Evolutionary conservation across 2,329 filamentous ascomycete species (phyloP), one percentile per base, ranked within the genome.

Genomic region (Cordyceps farinosa): DNA sequence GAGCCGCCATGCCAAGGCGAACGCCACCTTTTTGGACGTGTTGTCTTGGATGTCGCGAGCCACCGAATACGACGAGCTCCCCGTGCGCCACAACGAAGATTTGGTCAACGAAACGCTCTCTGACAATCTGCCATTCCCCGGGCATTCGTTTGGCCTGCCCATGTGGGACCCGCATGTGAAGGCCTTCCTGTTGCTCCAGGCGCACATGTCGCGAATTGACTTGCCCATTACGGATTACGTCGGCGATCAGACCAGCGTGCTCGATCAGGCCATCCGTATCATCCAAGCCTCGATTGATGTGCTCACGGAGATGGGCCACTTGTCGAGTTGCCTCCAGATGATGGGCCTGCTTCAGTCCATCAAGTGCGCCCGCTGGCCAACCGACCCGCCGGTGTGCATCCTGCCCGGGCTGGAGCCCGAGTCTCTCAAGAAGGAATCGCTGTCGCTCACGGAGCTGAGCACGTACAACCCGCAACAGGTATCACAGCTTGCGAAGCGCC

Each of bases 111-210:
- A 86, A 4, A 92, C 97, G 69, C 82, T 99, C 3, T 92, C 92
- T 7, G 86, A 87, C 64, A 92, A 92, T 66, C 80, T 99, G 1
- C 91, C 92, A 0, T 82, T 85, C 65, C 77, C 82, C 0, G 84
- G 81, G 5, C 77, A 77, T 22, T 75, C 78, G 4, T 86, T 95
- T 59, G 88, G 87, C 10, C 79, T 97, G 47, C 94, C 94, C 1
- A 90, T 99, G 88, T 99, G 95, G 95, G 95, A 99, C 78, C 95
- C 95, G 0, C 95, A 99, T 73, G 92, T 98, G 72, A 99, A 99
- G 76, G 88, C 95, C 0, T 98, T 97, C 79, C 79, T 99, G 44
- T 83, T 99, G 1, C 83, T 99, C 0, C 96, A 99, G 76, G 92
- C 95, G 0, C 92, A 97, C 77, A 96, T 99, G 86, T 92, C 90